Percentiles rank a stretch among this genome's conserved stretches.
Conservation (phyloP, 2,329 filamentous ascomycete genomes). For the Fusarium humuli region DNA sequence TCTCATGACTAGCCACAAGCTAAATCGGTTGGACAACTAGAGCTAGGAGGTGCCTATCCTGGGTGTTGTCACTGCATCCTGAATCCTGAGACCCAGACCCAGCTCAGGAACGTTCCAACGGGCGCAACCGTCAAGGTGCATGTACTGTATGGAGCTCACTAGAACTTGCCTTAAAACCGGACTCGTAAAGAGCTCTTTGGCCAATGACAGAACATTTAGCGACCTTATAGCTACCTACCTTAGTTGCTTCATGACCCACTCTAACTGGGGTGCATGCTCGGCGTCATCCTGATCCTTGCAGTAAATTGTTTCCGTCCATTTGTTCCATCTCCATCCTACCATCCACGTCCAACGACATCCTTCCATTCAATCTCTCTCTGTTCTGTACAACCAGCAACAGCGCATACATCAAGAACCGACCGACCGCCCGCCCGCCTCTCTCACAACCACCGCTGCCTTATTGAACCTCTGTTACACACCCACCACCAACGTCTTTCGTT, state of each 20-base stretch:
- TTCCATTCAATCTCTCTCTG: not conserved
- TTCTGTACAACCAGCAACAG: constrained; percentile 2
- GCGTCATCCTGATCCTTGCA: constrained; percentile 27
- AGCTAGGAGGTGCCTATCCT: not conserved
- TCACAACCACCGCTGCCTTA: not conserved
- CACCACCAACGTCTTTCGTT: constrained; percentile 2
- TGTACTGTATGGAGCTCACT: not conserved
- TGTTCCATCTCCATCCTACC: not conserved
- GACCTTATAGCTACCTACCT: not conserved
- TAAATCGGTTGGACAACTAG: constrained; percentile 2
- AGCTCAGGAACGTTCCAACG: not conserved
- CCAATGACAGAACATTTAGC: not conserved
- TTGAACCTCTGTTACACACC: not conserved
- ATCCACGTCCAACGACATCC: not conserved
- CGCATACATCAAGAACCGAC: not conserved
- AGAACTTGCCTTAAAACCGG: not conserved
- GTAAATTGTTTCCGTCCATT: constrained; percentile 10
- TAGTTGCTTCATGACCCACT: constrained; percentile 8
- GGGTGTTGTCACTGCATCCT: not conserved
- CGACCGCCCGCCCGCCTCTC: not conserved
- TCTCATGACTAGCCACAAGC: constrained; percentile 19
- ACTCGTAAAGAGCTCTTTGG: not conserved
- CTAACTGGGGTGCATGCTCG: constrained; percentile 23
- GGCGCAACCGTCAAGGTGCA: constrained; percentile 12
- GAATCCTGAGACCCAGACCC: not conserved